Conservation (phyloP, 2,329 filamentous ascomycete species). For the Aspergillus sergii region DNA sequence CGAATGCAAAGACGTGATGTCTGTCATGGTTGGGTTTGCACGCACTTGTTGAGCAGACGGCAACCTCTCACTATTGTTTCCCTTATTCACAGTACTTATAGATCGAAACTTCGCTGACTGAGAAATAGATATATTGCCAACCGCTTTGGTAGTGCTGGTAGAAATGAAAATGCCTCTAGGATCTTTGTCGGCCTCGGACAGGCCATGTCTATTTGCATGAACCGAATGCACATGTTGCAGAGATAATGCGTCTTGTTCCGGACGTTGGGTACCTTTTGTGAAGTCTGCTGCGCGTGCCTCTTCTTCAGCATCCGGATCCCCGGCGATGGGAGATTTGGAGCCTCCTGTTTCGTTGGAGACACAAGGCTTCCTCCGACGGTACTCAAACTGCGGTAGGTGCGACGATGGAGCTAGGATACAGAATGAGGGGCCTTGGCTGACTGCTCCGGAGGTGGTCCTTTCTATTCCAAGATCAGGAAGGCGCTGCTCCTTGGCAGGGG, state of each 20-base stretch:
- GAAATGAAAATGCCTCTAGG: constrained; percentile 8
- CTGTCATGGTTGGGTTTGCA: constrained; percentile 29
- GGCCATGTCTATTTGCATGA: neutral
- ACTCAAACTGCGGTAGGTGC: constrained; percentile 43
- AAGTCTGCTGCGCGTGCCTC: neutral
- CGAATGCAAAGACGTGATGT: constrained; percentile 42
- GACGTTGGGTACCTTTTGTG: neutral
- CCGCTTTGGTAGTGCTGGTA: constrained; percentile 20
- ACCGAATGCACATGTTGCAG: neutral
- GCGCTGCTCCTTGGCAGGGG: neutral
- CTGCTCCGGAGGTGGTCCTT: neutral
- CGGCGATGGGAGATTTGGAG: constrained; percentile 10
- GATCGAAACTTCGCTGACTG: constrained; percentile 11
- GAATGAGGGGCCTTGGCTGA: constrained; percentile 26
- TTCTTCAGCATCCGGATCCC: neutral
- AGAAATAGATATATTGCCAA: constrained; percentile 18
- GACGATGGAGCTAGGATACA: constrained; percentile 39
- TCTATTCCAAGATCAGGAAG: neutral
- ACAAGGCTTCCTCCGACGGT: constrained; percentile 28
- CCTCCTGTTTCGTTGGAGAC: constrained; percentile 9
- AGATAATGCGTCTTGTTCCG: neutral
- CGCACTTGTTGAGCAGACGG: constrained; percentile 43
- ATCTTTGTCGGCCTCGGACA: neutral
- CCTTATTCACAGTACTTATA: constrained; percentile 15
- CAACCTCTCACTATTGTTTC: constrained; percentile 31